Evolutionary conservation across 306 rosid genomes (phyloP).

Genomic region (Hippophae gyantsensis): DNA sequence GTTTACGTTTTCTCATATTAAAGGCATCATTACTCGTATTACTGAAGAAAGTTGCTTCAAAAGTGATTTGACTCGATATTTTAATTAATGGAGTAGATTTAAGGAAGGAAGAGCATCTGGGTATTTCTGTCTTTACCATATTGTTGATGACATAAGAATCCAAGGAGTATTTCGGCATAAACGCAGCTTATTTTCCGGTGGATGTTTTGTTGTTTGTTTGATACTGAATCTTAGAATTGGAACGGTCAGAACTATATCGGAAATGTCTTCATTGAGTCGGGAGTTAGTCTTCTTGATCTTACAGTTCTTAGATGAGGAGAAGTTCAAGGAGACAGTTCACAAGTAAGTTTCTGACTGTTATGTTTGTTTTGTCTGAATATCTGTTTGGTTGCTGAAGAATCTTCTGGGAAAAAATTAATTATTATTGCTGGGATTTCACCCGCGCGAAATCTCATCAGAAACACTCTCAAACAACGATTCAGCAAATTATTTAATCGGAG

Average conservation of each 20-base stretch:
- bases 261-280: slow-evolving; percentile 42
- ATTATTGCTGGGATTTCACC: not conserved
- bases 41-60: not conserved
- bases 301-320: slow-evolving; percentile 40
- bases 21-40: slow-evolving; percentile 10
- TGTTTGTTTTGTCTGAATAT: slow-evolving; percentile 1
- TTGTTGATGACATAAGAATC: slow-evolving; percentile 4
- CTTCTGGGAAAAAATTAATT: not conserved
- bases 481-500: not conserved
- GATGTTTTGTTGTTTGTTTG: slow-evolving; percentile 1
- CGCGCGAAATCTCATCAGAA: not conserved
- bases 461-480: not conserved
- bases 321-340: slow-evolving; percentile 42
- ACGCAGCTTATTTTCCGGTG: slow-evolving; percentile 6
- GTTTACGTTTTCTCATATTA: not conserved
- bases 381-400: slow-evolving; percentile 4
- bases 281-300: slow-evolving; percentile 37
- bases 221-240: slow-evolving; percentile 32
- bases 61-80: slow-evolving; percentile 10
- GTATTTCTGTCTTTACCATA: not conserved
- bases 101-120: slow-evolving; percentile 13
- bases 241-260: slow-evolving; percentile 35
- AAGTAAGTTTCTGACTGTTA: slow-evolving; percentile 18
- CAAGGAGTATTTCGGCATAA: slow-evolving; percentile 10
- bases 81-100: slow-evolving; percentile 2